Conservation (phyloP, 2,329 filamentous ascomycete species). For the Fusarium siculi region DNA sequence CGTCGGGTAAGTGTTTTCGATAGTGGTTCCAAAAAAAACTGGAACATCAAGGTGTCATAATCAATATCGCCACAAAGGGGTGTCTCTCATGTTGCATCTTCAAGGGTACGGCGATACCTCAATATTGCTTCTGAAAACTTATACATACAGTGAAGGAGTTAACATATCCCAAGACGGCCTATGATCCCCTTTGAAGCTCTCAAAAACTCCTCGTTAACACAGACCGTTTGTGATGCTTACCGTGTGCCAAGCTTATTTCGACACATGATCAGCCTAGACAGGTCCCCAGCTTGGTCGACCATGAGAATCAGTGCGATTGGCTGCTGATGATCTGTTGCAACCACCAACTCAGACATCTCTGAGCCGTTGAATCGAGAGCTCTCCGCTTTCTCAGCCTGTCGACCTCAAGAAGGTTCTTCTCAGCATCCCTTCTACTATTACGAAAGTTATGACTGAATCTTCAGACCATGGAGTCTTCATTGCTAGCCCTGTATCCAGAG, state of each 20-base stretch:
- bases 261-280: conserved; percentile 36
- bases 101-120: background rate
- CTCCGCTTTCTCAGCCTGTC: conserved; percentile 19
- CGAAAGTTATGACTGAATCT: conserved; percentile 18
- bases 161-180: background rate
- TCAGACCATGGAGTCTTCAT: conserved; percentile 5
- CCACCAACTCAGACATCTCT: conserved; percentile 35
- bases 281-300: conserved; percentile 34
- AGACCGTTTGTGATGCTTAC: conserved; percentile 16
- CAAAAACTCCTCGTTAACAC: background rate
- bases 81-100: background rate
- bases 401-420: conserved; percentile 6
- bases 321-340: conserved; percentile 28
- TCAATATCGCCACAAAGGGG: conserved; percentile 24
- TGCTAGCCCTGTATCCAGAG: background rate
- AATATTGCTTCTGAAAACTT: background rate
- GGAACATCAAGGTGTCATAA: conserved; percentile 24
- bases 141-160: background rate
- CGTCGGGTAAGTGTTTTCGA: background rate
- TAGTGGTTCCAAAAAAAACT: conserved; percentile 20
- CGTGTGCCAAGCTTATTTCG: conserved; percentile 31
- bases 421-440: background rate
- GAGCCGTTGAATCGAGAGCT: conserved; percentile 27
- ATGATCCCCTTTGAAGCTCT: background rate
- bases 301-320: conserved; percentile 37